phyloP scores from a whole-genome alignment of 2,329 filamentous ascomycete species.

The Trichothecium sympodiale region DNA sequence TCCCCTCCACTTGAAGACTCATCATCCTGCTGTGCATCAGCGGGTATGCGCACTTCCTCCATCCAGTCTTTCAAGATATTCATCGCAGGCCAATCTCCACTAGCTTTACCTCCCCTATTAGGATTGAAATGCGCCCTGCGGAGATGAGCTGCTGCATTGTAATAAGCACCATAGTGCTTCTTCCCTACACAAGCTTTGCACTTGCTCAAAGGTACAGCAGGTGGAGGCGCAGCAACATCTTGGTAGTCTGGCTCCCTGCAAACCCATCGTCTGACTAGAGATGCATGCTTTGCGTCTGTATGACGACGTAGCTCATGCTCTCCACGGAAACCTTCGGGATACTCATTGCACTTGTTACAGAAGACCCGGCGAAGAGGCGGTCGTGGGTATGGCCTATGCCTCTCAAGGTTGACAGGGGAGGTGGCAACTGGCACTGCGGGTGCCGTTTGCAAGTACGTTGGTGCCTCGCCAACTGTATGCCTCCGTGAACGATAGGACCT shows the following conservation, averaged over 20 bases:
- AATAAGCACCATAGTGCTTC: slow-evolving; percentile 48
- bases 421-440: no score
- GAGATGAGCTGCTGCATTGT: slow-evolving; percentile 48
- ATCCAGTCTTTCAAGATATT: slow-evolving; percentile 48
- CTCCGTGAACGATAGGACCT: no score
- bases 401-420: no score
- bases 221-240: slow-evolving; percentile 27
- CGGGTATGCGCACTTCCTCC: slow-evolving; percentile 43
- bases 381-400: slow-evolving; percentile 20
- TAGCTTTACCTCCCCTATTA: slow-evolving; percentile 43
- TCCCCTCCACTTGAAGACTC: slow-evolving; percentile 39
- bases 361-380: slow-evolving; percentile 59
- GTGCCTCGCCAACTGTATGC: no score
- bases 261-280: slow-evolving; percentile 43
- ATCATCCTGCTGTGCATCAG: slow-evolving; percentile 30
- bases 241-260: slow-evolving; percentile 37
- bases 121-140: slow-evolving; percentile 47
- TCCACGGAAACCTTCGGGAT: slow-evolving; percentile 79
- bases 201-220: slow-evolving; percentile 39
- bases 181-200: slow-evolving; percentile 46
- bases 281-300: slow-evolving; percentile 44
- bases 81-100: slow-evolving; percentile 49
- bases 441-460: no score
- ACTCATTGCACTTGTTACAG: slow-evolving; percentile 69
- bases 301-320: slow-evolving; percentile 76